These are phyloP conservation scores for Termitomyces titanicus DNA, from an alignment of 768 basidiomycete species.

Conservation along the genomic window DNA sequence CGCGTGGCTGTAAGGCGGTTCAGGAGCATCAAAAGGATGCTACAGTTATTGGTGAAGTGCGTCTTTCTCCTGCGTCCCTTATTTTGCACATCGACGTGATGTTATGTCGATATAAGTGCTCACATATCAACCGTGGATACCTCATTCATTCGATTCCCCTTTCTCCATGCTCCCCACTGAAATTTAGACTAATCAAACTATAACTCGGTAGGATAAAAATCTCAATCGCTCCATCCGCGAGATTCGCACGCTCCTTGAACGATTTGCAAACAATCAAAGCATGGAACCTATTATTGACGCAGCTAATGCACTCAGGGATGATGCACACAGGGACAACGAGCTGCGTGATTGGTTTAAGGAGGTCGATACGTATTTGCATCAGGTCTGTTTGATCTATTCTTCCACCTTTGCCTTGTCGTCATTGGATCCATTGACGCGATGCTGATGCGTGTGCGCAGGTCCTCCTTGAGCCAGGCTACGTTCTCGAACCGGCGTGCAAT, in stretches of 20 bases:
- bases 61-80: constrained; percentile 5
- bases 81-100: too few relatives aligned
- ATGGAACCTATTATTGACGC: constrained; percentile 70
- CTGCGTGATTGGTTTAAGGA: constrained; percentile 70
- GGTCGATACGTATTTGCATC: constrained; percentile 63
- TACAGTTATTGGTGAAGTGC: constrained; percentile 22
- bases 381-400: constrained; percentile 31
- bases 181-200: too few relatives aligned
- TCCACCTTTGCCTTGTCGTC: background rate
- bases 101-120: too few relatives aligned
- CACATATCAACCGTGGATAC: too few relatives aligned
- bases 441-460: constrained; percentile 30
- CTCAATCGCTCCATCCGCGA: constrained; percentile 57
- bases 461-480: constrained; percentile 79
- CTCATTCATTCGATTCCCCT: too few relatives aligned
- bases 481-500: constrained; percentile 76
- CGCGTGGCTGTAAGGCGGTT: constrained; percentile 36
- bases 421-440: background rate
- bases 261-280: constrained; percentile 77
- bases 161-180: too few relatives aligned
- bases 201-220: constrained; percentile 38
- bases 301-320: constrained; percentile 66
- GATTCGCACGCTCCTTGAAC: constrained; percentile 81
- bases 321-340: constrained; percentile 70
- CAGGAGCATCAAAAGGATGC: constrained; percentile 18